phyloP scores from a whole-genome alignment of 2,329 filamentous ascomycete species.

The Colletotrichum sp. region DNA sequence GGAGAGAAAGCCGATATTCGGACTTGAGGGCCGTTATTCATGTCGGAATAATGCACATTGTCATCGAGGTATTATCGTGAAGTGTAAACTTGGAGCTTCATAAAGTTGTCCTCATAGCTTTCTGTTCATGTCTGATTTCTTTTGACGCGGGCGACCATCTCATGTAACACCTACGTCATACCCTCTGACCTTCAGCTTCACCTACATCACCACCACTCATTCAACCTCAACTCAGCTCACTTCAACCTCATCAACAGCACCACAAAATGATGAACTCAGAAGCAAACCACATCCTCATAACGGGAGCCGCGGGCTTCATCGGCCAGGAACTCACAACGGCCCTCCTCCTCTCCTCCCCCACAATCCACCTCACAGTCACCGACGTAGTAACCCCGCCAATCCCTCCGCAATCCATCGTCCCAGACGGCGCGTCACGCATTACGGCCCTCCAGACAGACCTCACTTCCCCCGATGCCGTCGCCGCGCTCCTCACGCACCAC shows the following conservation, averaged over 20 bases:
- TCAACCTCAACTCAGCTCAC: not conserved
- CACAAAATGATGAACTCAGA: not conserved
- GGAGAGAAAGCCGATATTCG: not conserved
- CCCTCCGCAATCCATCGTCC: constrained; percentile 38
- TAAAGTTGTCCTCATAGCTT: not conserved
- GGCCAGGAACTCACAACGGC: constrained; percentile 64
- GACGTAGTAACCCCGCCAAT: constrained; percentile 60
- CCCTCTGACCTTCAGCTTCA: not conserved
- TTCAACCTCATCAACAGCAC: not conserved
- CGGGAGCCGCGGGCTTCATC: constrained; percentile 68
- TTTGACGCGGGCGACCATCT: not conserved
- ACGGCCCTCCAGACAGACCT: constrained; percentile 34
- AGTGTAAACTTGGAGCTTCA: not conserved
- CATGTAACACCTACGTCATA: not conserved
- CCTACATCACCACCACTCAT: not conserved
- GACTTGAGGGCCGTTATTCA: not conserved
- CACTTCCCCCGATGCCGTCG: constrained; percentile 34
- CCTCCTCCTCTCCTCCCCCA: constrained; percentile 48
- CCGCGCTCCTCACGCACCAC: constrained; percentile 29
- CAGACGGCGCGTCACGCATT: constrained; percentile 25
- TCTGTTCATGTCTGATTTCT: not conserved
- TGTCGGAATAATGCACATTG: not conserved
- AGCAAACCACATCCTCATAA: constrained; percentile 58
- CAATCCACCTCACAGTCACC: constrained; percentile 55
- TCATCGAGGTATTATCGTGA: not conserved